These are phyloP conservation scores for Jacaranda copaia DNA, from an alignment of 257 asterid genomes.

Conservation along the genomic window DNA sequence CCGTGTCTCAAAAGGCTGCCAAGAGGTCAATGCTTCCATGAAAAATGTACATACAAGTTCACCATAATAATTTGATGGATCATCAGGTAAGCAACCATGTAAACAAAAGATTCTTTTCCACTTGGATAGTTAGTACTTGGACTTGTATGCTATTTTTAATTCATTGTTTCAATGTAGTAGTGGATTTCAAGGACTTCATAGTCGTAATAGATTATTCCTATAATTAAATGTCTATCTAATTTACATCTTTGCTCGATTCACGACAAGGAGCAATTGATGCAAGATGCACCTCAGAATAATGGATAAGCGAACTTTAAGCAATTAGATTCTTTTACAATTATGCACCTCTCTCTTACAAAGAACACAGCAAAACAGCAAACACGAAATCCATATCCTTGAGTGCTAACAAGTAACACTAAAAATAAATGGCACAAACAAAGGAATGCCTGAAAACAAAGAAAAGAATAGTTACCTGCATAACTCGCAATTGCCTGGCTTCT, in stretches of 20 bases:
- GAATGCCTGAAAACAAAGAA: constrained; percentile 30
- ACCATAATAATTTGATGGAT: not conserved
- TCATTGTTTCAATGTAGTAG: not conserved
- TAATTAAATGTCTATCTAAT: not conserved
- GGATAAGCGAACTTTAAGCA: not conserved
- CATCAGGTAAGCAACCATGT: not conserved
- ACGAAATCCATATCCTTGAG: not conserved
- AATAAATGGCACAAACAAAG: not conserved
- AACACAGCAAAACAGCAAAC: not conserved
- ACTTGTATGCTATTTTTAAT: not conserved
- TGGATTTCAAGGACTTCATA: not conserved
- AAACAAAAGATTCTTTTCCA: not conserved
- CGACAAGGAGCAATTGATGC: not conserved
- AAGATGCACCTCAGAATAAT: constrained; percentile 24
- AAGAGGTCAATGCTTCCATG: not conserved
- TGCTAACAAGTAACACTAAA: not conserved
- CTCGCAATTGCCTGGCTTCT: constrained; percentile 94
- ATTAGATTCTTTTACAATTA: not conserved
- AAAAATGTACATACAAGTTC: not conserved
- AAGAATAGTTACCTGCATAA: constrained; percentile 68
- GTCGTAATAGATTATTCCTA: not conserved
- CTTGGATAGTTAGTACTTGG: constrained; percentile 12
- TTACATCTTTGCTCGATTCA: not conserved
- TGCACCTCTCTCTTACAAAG: not conserved
- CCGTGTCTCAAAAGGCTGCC: constrained; percentile 26